Conservation (phyloP, 2,329 filamentous ascomycete species). For the Scorias spongiosa region DNA sequence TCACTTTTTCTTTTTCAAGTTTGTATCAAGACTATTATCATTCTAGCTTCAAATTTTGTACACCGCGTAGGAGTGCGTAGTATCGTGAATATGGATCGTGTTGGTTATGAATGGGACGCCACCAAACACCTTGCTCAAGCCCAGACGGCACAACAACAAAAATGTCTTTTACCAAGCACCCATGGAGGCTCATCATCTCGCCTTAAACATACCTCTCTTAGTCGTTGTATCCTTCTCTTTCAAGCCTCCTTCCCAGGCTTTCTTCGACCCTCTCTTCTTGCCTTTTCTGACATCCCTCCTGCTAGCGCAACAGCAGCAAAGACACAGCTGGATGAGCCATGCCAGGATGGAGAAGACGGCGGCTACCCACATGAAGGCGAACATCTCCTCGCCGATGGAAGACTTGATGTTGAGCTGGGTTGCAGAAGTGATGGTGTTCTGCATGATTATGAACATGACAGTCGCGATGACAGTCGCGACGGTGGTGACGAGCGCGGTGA, state of each 20-base stretch:
- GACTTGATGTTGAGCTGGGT: conserved; percentile 63
- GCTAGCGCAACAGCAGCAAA: conserved; percentile 62
- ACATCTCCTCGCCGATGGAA: conserved; percentile 50
- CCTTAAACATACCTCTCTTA: not conserved
- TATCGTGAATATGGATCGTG: not conserved
- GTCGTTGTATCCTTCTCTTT: not conserved
- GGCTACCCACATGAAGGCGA: conserved; percentile 82
- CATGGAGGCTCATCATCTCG: not conserved
- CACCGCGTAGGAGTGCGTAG: too few relatives aligned
- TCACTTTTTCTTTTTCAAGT: too few relatives aligned
- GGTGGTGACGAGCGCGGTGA: conserved; percentile 51
- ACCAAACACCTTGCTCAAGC: not conserved
- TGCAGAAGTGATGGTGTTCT: conserved; percentile 55
- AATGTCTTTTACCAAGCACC: not conserved
- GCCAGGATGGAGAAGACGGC: conserved; percentile 50
- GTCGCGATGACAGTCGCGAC: conserved; percentile 63
- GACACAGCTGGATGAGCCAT: conserved; percentile 54
- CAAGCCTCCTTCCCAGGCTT: conserved; percentile 8
- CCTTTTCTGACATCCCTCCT: conserved; percentile 37
- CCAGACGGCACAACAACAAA: not conserved
- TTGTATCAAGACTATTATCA: too few relatives aligned
- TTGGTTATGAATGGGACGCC: not conserved
- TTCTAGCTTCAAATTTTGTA: too few relatives aligned
- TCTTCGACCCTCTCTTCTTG: conserved; percentile 26
- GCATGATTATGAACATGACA: conserved; percentile 69